A percentile compares a stretch with the other conserved stretches of the same genome.
Evolutionary conservation across 164 flowering plant species (phyloP).

Genomic region (Tetracentron sinense): DNA sequence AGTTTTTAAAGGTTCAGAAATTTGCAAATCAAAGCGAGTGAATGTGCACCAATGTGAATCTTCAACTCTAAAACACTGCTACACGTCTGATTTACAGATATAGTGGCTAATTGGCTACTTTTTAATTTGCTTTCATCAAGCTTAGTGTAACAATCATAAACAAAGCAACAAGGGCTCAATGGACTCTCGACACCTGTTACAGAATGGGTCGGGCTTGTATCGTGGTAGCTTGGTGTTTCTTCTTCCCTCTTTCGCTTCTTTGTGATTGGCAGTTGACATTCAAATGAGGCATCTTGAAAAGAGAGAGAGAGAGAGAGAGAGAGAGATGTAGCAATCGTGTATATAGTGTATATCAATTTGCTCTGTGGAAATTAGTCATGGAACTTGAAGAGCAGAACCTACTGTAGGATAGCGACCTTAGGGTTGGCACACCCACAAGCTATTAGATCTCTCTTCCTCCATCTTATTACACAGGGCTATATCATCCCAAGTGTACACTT

Average conservation of each 20-base stretch:
- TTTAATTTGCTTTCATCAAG: too few species aligned
- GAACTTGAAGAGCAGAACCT: slow-evolving; percentile 61
- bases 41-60: not conserved
- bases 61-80: not conserved
- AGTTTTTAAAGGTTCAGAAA: not conserved
- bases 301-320: too few species aligned
- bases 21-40: not conserved
- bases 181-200: too few species aligned
- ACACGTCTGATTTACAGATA: not conserved
- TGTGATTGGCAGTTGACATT: slow-evolving; percentile 4
- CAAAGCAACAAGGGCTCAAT: too few species aligned
- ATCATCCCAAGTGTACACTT: too few species aligned
- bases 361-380: slow-evolving; percentile 28
- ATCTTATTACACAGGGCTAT: slow-evolving; percentile 32
- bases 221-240: not conserved
- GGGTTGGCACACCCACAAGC: slow-evolving; percentile 6
- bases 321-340: slow-evolving; percentile 18
- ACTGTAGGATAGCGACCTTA: too few species aligned
- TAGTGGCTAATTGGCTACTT: too few species aligned
- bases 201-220: not conserved
- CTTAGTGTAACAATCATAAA: too few species aligned
- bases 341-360: slow-evolving; percentile 12
- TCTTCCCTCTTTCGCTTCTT: slow-evolving; percentile 33
- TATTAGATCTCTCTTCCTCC: slow-evolving; percentile 25
- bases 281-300: slow-evolving; percentile 3